Evolutionary conservation across 805 yeast species (phyloP).

Genomic region (Metschnikowia lachancei): DNA sequence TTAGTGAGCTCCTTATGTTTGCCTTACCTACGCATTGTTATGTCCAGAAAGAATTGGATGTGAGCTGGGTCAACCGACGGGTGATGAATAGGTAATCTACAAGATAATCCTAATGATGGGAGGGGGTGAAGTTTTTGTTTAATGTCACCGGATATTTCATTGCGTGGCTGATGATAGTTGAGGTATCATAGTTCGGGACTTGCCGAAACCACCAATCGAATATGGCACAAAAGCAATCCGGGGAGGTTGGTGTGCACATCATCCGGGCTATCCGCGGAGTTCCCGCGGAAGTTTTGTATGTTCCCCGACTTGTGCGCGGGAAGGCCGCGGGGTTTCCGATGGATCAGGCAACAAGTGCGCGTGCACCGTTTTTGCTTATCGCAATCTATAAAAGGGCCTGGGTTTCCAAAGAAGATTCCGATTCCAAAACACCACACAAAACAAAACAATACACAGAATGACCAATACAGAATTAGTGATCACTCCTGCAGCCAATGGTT

Average conservation of each 20-base stretch:
- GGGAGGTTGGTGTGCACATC: not conserved
- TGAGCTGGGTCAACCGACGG: no score
- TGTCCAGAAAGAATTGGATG: no score
- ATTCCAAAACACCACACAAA: no score
- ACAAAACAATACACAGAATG: not conserved
- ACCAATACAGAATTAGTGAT: conserved; percentile 10
- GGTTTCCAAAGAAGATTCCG: not conserved
- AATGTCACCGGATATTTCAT: not conserved
- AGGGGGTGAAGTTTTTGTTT: no score
- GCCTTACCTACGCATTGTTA: no score
- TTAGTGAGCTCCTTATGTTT: no score
- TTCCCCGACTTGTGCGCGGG: not conserved
- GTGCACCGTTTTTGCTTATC: conserved; percentile 9
- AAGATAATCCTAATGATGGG: no score
- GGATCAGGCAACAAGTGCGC: not conserved
- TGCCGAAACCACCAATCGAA: not conserved
- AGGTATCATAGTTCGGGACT: not conserved
- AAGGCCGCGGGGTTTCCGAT: conserved; percentile 8
- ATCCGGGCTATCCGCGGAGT: no score
- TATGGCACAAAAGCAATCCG: not conserved
- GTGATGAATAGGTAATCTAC: no score
- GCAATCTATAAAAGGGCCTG: conserved; percentile 8
- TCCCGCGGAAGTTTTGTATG: no score
- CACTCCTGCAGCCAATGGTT: conserved; percentile 21
- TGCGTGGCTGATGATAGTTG: not conserved